Percentiles rank a stretch among this genome's conserved stretches.
Evolutionary conservation across 192 early-diverging fungal species (phyloP).

Genomic region (Podila epigama): DNA sequence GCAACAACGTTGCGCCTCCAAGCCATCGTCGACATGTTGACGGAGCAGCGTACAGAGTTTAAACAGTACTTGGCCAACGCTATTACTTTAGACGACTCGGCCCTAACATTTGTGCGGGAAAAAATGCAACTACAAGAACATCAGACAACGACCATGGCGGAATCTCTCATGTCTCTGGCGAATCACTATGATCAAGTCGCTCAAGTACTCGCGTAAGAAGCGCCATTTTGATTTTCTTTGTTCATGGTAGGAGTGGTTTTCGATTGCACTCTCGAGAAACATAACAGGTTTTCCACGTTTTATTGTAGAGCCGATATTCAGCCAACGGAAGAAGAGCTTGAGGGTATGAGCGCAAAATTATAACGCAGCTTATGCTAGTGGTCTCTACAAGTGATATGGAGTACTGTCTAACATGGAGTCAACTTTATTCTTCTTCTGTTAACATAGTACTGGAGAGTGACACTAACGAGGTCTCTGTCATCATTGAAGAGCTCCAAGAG

Average conservation of each 20-base stretch:
- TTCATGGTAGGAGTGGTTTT: too few relatives aligned
- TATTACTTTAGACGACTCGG: constrained; percentile 51
- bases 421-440: not conserved
- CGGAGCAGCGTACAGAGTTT: constrained; percentile 20
- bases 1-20: constrained; percentile 9
- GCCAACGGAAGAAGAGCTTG: constrained; percentile 24
- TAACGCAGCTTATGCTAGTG: too few relatives aligned
- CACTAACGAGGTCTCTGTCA: constrained; percentile 17
- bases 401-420: not conserved
- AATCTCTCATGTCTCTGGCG: constrained; percentile 53
- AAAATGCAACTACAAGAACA: constrained; percentile 55
- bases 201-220: constrained; percentile 49
- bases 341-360: not conserved
- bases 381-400: not conserved
- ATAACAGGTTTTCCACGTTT: not conserved
- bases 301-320: constrained; percentile 30
- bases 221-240: not conserved
- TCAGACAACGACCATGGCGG: constrained; percentile 56
- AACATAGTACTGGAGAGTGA: constrained; percentile 32
- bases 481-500: constrained; percentile 43
- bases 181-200: constrained; percentile 62
- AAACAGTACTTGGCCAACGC: constrained; percentile 24
- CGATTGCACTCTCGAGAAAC: too few relatives aligned
- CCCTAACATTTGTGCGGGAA: constrained; percentile 48
- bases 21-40: constrained; percentile 14